Percentiles rank a stretch among this genome's conserved stretches.
Evolutionary conservation across 2,329 filamentous ascomycete genomes (phyloP).

Genomic region (Xylariaceae sp.): DNA sequence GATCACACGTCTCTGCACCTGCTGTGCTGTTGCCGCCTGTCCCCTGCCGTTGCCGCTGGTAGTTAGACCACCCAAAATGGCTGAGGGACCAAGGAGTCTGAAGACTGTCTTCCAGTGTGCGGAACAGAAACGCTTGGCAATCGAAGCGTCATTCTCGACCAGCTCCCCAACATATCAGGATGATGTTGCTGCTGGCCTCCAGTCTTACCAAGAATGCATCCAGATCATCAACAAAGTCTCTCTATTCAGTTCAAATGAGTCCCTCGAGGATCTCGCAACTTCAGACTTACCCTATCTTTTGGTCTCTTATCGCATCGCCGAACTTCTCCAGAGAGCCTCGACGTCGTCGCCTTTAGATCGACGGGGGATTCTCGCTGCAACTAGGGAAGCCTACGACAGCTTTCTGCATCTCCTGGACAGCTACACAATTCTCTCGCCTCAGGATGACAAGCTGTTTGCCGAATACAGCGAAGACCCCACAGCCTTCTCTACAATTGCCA

Average conservation of each 20-base stretch:
- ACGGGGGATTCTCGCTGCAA: conserved; percentile 57
- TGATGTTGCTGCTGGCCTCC: conserved; percentile 64
- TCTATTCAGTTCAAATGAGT: conserved; percentile 89
- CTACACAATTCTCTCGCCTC: conserved; percentile 68
- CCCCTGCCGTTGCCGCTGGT: no score
- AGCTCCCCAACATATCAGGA: conserved; percentile 65
- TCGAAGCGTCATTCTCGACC: conserved; percentile 65
- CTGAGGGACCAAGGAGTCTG: conserved; percentile 48
- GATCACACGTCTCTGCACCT: no score
- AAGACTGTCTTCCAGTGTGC: conserved; percentile 49
- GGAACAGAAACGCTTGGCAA: conserved; percentile 48
- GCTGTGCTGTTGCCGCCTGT: no score
- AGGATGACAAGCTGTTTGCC: conserved; percentile 68
- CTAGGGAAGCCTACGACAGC: conserved; percentile 70
- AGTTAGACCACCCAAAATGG: conserved; percentile 22
- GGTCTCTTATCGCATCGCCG: conserved; percentile 74
- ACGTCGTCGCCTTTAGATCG: conserved; percentile 54
- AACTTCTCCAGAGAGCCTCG: conserved; percentile 69
- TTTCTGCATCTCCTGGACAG: conserved; percentile 75
- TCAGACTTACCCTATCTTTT: conserved; percentile 83
- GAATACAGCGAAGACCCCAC: conserved; percentile 69
- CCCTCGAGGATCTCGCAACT: conserved; percentile 80
- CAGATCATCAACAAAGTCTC: conserved; percentile 67
- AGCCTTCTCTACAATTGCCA: conserved; percentile 70
- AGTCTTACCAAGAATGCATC: conserved; percentile 71